Conservation (phyloP, 2,329 filamentous ascomycete species). For the Fusarium circinatum region DNA sequence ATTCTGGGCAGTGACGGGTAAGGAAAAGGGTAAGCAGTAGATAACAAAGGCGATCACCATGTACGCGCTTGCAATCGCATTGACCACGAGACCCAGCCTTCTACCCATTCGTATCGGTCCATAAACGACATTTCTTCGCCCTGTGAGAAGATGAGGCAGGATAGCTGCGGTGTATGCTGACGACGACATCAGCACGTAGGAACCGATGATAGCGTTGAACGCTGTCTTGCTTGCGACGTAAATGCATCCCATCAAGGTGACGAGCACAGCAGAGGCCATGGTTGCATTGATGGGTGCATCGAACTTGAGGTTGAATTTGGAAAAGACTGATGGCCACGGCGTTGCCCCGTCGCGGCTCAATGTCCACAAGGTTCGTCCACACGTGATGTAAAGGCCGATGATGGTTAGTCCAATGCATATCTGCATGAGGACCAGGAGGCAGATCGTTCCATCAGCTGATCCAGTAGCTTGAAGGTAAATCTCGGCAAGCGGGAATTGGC, state of each 20-base stretch:
- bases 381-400: background rate
- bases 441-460: background rate
- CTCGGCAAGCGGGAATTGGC: background rate
- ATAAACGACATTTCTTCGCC: background rate
- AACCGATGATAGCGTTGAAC: background rate
- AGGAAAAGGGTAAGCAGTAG: background rate
- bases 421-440: background rate
- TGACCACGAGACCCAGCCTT: fast-evolving
- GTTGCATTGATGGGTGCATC: background rate
- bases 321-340: background rate
- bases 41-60: background rate
- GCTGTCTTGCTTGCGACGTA: background rate
- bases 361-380: background rate
- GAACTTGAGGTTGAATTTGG: background rate
- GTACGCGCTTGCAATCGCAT: background rate
- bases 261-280: background rate
- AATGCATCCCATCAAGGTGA: background rate
- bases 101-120: background rate
- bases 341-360: background rate
- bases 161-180: background rate
- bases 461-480: background rate
- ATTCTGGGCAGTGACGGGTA: background rate
- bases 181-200: background rate
- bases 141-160: background rate
- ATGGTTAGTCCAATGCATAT: background rate